Conservation (phyloP, 352 stramenopile species). For the Achlya hypogyna region DNA sequence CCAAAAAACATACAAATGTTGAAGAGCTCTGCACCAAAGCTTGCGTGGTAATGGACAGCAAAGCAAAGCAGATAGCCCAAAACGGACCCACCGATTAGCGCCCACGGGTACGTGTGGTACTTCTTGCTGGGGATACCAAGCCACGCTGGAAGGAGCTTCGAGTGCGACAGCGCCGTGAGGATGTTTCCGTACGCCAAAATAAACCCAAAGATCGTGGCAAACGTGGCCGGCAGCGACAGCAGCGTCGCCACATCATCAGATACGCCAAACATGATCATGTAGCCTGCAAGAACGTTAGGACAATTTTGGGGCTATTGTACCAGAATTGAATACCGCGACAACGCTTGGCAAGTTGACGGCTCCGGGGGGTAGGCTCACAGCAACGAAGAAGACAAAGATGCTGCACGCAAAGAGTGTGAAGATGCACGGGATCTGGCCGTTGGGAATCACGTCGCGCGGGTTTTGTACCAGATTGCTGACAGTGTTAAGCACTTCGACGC, state of each 20-base stretch:
- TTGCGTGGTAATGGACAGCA: background rate
- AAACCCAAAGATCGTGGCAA: slow-evolving; percentile 31
- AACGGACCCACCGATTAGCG: slow-evolving; percentile 22
- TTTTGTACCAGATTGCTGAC: slow-evolving; percentile 31
- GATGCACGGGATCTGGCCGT: slow-evolving; percentile 33
- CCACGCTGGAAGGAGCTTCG: slow-evolving; percentile 25
- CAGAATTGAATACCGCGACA: background rate
- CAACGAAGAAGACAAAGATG: slow-evolving; percentile 24
- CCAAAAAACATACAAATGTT: slow-evolving; percentile 20
- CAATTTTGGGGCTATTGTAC: background rate
- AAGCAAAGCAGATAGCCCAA: slow-evolving; percentile 26
- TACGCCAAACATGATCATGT: slow-evolving; percentile 8
- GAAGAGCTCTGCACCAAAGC: background rate
- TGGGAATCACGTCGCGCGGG: slow-evolving; percentile 32
- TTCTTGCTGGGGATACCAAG: slow-evolving; percentile 14
- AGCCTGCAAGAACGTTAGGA: background rate
- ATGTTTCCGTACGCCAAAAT: slow-evolving; percentile 34
- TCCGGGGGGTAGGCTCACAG: slow-evolving; percentile 22
- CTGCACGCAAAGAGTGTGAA: slow-evolving; percentile 22
- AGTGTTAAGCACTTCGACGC: slow-evolving; percentile 25
- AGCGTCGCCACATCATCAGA: slow-evolving; percentile 24
- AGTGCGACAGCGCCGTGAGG: slow-evolving; percentile 27
- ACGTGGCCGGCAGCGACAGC: slow-evolving; percentile 30
- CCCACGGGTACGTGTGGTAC: slow-evolving; percentile 20
- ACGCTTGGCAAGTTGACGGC: background rate